Conservation (phyloP, 208 protist genomes). For the Trypanosoma cruzi region DNA sequence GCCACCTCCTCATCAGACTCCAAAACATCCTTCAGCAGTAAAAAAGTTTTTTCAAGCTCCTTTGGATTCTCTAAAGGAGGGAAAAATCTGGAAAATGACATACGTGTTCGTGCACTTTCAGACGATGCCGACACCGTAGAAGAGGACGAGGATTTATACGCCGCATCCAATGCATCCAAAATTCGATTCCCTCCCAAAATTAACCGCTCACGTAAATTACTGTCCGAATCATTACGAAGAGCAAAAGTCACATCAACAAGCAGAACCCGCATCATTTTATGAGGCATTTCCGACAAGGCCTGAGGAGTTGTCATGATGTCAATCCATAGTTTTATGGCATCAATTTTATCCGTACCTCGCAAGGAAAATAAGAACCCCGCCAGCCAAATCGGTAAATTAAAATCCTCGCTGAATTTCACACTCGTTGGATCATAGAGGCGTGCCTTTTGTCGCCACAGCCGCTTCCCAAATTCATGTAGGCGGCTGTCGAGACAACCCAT, state of each 20-base stretch:
- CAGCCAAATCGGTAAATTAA: not conserved
- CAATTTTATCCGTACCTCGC: slow-evolving; percentile 1
- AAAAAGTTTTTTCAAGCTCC: slow-evolving; percentile 20
- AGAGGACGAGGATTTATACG: not conserved
- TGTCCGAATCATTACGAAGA: not conserved
- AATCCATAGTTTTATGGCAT: slow-evolving; percentile 27
- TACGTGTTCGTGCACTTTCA: not conserved
- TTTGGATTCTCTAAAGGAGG: slow-evolving; percentile 19
- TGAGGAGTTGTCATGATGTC: slow-evolving; percentile 18
- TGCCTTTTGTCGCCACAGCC: slow-evolving; percentile 19
- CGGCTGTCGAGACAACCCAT: slow-evolving; percentile 14
- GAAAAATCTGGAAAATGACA: slow-evolving; percentile 9
- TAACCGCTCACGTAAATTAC: slow-evolving; percentile 5
- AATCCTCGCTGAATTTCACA: not conserved
- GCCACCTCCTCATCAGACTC: not conserved
- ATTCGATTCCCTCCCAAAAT: not conserved
- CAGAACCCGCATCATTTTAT: slow-evolving; percentile 9
- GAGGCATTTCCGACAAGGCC: not conserved
- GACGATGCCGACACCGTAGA: not conserved
- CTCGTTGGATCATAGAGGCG: not conserved
- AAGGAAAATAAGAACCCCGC: not conserved
- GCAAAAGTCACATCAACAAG: slow-evolving; percentile 12
- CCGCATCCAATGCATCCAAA: slow-evolving; percentile 10
- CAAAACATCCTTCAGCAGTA: slow-evolving; percentile 7
- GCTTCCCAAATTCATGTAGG: slow-evolving; percentile 15